Conservation (phyloP, 257 asterid genomes). For the Nicotiana benthamiana region DNA sequence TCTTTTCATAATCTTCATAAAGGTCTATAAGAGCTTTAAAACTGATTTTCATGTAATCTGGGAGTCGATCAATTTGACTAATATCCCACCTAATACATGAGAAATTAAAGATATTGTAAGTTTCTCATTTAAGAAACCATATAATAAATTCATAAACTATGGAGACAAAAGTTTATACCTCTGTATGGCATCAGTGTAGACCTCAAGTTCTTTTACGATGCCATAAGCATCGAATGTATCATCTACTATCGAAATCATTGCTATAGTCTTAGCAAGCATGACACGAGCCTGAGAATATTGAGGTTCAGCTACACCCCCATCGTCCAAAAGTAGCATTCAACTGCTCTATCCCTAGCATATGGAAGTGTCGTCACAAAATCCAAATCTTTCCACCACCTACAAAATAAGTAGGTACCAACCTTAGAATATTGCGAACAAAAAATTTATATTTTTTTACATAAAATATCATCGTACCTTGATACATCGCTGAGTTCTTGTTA, state of each 20-base stretch:
- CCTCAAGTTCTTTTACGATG: constrained; percentile 5
- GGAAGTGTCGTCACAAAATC: constrained; percentile 9
- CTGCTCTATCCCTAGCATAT: constrained; percentile 22
- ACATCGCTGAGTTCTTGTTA: constrained; percentile 23
- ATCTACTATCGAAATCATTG: constrained; percentile 4
- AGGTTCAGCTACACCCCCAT: constrained; percentile 14
- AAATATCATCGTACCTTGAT: constrained; percentile 15
- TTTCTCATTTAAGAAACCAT: neutral
- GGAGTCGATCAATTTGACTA: neutral
- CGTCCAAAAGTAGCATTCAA: constrained; percentile 19
- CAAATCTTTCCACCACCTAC: constrained; percentile 20
- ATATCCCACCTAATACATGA: neutral
- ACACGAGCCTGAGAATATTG: constrained; percentile 9
- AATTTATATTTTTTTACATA: neutral
- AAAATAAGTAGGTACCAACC: neutral
- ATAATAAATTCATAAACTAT: neutral
- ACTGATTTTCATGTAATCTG: neutral
- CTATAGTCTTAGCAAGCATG: constrained; percentile 6
- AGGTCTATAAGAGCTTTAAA: neutral
- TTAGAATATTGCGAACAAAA: neutral
- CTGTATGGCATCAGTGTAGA: neutral
- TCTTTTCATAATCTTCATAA: neutral
- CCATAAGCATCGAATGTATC: constrained; percentile 27
- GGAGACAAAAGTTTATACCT: neutral
- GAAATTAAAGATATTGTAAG: too few species aligned